A percentile compares a stretch with the other conserved stretches of the same genome.
These are phyloP conservation scores for Rhodotorula sp. DNA, from an alignment of 1,284 basidiomycete genomes.

Conservation along the genomic window DNA sequence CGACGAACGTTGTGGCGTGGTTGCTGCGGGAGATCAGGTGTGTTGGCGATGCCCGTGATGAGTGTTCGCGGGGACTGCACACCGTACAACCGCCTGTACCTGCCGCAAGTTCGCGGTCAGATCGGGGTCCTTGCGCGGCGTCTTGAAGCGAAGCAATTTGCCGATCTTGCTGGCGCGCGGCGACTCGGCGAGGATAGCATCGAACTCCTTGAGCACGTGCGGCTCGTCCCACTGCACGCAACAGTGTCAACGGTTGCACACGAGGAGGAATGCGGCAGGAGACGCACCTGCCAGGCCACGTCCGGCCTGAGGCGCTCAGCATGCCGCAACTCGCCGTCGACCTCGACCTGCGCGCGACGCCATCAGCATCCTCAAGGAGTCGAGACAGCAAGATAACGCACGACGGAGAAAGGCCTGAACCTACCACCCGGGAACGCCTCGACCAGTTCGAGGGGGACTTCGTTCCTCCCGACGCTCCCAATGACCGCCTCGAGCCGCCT, in stretches of 20 bases:
- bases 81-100: conserved; percentile 41
- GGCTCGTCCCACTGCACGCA: conserved; percentile 33
- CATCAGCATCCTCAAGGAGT: neutral
- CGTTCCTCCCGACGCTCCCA: conserved; percentile 57
- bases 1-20: conserved; percentile 40
- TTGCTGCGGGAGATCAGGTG: neutral
- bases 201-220: conserved; percentile 27
- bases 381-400: conserved; percentile 21
- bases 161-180: conserved; percentile 19
- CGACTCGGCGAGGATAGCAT: conserved; percentile 27
- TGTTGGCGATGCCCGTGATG: neutral
- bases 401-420: conserved; percentile 54
- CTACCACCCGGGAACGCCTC: conserved; percentile 87
- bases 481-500: conserved; percentile 74
- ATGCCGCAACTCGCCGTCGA: conserved; percentile 8
- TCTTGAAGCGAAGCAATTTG: conserved; percentile 22
- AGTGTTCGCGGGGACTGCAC: neutral
- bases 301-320: conserved; percentile 37
- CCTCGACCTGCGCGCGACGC: conserved; percentile 12
- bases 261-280: neutral
- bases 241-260: neutral
- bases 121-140: conserved; percentile 29
- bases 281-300: conserved; percentile 24
- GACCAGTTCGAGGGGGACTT: conserved; percentile 71
- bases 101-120: conserved; percentile 37